Percentiles rank a stretch among this genome's conserved stretches.
phyloP scores from a whole-genome alignment of 805 yeast species.

The Candida lessepsii region DNA sequence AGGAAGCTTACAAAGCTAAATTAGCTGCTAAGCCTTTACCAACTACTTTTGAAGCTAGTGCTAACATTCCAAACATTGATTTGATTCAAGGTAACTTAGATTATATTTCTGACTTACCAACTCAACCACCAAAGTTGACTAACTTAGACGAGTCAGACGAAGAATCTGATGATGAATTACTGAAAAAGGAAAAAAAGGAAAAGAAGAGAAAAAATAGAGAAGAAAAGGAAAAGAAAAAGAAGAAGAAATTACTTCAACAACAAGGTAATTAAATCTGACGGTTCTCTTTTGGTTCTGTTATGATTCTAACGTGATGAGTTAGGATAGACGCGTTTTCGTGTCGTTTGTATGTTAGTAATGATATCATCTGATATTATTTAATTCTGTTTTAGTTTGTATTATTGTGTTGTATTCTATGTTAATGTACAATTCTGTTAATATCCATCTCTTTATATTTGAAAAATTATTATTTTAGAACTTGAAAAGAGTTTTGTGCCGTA shows the following conservation, averaged over 20 bases:
- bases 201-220: conserved; percentile 27
- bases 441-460: too few species aligned
- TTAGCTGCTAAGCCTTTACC: conserved; percentile 17
- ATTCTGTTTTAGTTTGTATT: conserved; percentile 7
- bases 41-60: neutral
- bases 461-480: too few species aligned
- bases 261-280: neutral
- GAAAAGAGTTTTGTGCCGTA: too few species aligned
- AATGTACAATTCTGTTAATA: neutral
- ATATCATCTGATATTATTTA: conserved; percentile 5
- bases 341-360: conserved; percentile 6
- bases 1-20: conserved; percentile 35
- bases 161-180: conserved; percentile 10
- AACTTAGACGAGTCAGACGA: conserved; percentile 7
- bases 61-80: conserved; percentile 4
- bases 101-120: conserved; percentile 15
- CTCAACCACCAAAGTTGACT: conserved; percentile 9
- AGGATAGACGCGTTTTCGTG: neutral
- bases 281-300: too few species aligned
- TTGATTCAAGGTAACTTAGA: conserved; percentile 12
- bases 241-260: conserved; percentile 14
- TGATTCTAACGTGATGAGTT: too few species aligned
- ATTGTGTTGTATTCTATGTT: conserved; percentile 7
- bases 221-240: conserved; percentile 19
- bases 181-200: conserved; percentile 53